Evolutionary conservation across 768 basidiomycete genomes (phyloP).

Genomic region (Tulasnella sp.): DNA sequence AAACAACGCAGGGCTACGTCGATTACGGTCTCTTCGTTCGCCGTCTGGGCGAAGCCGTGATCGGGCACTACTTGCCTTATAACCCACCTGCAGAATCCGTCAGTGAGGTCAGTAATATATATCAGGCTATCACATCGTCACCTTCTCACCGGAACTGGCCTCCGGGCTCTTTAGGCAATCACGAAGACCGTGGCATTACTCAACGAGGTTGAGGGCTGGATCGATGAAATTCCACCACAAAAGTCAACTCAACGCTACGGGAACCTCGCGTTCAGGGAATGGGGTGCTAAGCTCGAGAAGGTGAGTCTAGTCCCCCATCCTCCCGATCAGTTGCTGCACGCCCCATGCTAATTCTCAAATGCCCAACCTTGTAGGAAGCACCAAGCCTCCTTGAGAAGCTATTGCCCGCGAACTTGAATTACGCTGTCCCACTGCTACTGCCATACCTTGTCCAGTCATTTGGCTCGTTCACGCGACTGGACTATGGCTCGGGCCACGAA

Average conservation of each 20-base stretch:
- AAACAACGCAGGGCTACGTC: conserved; percentile 55
- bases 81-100: background rate
- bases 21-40: conserved; percentile 71
- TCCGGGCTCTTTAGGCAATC: conserved; percentile 25
- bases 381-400: conserved; percentile 48
- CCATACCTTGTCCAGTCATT: conserved; percentile 79
- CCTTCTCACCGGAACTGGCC: background rate
- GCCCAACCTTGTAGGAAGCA: conserved; percentile 10
- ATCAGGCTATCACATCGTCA: background rate
- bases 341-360: background rate
- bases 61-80: conserved; percentile 44
- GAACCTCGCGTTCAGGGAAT: conserved; percentile 81
- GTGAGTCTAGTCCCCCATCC: conserved; percentile 36
- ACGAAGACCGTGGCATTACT: conserved; percentile 48
- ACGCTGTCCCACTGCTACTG: conserved; percentile 54
- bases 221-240: conserved; percentile 68
- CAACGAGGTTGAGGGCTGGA: conserved; percentile 60
- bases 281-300: conserved; percentile 71
- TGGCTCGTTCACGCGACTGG: conserved; percentile 83
- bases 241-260: conserved; percentile 70
- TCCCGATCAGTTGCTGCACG: background rate
- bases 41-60: conserved; percentile 68
- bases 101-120: conserved; percentile 7
- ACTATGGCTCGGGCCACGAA: conserved; percentile 97
- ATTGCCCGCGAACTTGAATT: conserved; percentile 40